These are phyloP conservation scores for Glycyrrhiza uralensis DNA, from an alignment of 306 rosid species.

Conservation along the genomic window DNA sequence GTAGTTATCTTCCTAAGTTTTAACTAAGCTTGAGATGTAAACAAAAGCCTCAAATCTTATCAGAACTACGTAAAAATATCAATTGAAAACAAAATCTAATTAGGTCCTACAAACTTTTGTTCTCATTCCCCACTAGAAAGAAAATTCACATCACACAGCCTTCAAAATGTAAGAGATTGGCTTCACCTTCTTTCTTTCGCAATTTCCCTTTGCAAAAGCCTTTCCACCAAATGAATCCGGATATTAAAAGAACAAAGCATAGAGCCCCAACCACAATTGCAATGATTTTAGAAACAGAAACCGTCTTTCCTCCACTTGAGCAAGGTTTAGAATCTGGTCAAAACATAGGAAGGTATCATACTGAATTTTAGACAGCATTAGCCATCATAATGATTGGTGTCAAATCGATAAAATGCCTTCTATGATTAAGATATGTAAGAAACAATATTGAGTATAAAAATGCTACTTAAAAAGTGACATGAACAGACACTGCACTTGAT, in stretches of 20 bases:
- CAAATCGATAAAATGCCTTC: not conserved
- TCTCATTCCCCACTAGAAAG: not conserved
- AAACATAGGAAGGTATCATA: not conserved
- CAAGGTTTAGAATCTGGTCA: conserved; percentile 47
- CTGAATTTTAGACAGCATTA: not conserved
- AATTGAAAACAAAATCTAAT: not conserved
- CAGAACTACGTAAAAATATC: not conserved
- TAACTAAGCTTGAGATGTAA: not conserved
- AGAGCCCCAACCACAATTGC: conserved; percentile 43
- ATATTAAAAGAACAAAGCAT: conserved; percentile 32
- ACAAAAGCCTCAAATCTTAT: not conserved
- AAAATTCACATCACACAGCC: not conserved
- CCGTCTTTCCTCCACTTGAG: conserved; percentile 34
- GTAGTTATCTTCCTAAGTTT: not conserved
- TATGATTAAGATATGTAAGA: not conserved
- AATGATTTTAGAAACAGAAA: conserved; percentile 18
- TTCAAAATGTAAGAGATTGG: not conserved
- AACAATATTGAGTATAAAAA: not conserved
- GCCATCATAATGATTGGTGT: conserved; percentile 14
- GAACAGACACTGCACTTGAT: not conserved
- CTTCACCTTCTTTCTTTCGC: conserved; percentile 31
- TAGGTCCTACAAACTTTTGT: not conserved
- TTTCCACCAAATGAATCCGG: conserved; percentile 60
- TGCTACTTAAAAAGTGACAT: not conserved
- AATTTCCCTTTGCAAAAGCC: conserved; percentile 30